Conservation (phyloP, 2,329 filamentous ascomycete species). For the Chaetomium olivaceum region DNA sequence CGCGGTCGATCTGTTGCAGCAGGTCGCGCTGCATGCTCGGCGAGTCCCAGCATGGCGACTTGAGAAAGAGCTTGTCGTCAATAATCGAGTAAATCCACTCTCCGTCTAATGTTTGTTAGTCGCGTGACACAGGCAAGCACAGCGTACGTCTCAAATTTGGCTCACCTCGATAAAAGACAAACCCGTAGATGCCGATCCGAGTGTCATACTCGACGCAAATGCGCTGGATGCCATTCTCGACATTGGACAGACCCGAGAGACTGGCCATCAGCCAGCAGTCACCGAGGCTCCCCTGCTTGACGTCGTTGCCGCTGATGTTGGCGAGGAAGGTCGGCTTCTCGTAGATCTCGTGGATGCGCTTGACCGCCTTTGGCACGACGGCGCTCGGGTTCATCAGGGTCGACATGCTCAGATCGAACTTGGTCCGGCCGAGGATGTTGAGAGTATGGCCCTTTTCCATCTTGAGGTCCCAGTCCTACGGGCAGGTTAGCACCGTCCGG, state of each 20-base stretch:
- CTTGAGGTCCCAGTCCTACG: constrained; percentile 66
- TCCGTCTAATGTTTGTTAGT: constrained; percentile 56
- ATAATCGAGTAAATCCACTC: constrained; percentile 92
- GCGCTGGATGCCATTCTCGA: constrained; percentile 67
- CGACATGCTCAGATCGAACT: constrained; percentile 53
- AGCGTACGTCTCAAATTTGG: not conserved
- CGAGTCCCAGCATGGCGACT: constrained; percentile 79
- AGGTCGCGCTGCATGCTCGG: constrained; percentile 72
- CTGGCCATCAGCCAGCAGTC: constrained; percentile 84
- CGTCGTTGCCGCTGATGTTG: constrained; percentile 68
- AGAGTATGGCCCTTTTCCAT: constrained; percentile 59
- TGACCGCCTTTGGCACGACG: constrained; percentile 69
- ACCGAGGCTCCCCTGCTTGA: constrained; percentile 76
- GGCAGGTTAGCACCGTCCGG: constrained; percentile 6
- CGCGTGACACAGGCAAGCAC: not conserved
- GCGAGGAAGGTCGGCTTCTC: constrained; percentile 69
- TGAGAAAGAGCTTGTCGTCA: constrained; percentile 86
- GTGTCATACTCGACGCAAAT: constrained; percentile 76
- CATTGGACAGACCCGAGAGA: constrained; percentile 73
- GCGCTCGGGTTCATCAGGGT: constrained; percentile 50
- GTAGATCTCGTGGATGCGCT: constrained; percentile 72
- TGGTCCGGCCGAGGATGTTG: constrained; percentile 53
- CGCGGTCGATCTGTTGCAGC: constrained; percentile 72
- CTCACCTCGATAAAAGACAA: constrained; percentile 75
- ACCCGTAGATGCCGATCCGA: constrained; percentile 81